phyloP scores from a whole-genome alignment of 2,329 filamentous ascomycete genomes.

The Fusarium sp. region DNA sequence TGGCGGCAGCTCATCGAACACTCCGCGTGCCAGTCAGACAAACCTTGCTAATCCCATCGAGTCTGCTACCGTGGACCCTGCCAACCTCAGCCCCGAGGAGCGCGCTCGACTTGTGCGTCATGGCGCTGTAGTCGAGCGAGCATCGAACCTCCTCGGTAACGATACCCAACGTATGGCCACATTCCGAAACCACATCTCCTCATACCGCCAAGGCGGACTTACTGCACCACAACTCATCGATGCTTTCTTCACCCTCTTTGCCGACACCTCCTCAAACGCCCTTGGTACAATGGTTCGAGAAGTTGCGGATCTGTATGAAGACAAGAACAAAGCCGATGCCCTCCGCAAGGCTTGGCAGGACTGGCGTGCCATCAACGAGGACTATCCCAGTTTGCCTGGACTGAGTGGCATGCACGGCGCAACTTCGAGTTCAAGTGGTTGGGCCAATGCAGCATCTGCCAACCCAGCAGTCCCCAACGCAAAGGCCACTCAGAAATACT shows the following conservation, averaged over 20 bases:
- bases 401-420: slow-evolving; percentile 74
- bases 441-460: slow-evolving; percentile 69
- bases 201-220: slow-evolving; percentile 76
- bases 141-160: slow-evolving; percentile 81
- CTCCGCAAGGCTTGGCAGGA: slow-evolving; percentile 91
- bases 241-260: slow-evolving; percentile 85
- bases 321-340: slow-evolving; percentile 76
- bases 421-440: slow-evolving; percentile 65
- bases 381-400: slow-evolving; percentile 89
- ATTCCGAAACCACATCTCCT: slow-evolving; percentile 84
- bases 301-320: slow-evolving; percentile 91
- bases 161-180: slow-evolving; percentile 77
- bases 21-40: slow-evolving; percentile 38
- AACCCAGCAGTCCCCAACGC: slow-evolving; percentile 60
- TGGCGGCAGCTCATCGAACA: slow-evolving; percentile 38
- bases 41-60: slow-evolving; percentile 55
- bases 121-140: slow-evolving; percentile 85
- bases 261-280: slow-evolving; percentile 79
- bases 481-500: slow-evolving; percentile 59
- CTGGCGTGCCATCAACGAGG: slow-evolving; percentile 95
- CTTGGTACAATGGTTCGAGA: slow-evolving; percentile 92
- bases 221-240: slow-evolving; percentile 84
- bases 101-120: slow-evolving; percentile 85
- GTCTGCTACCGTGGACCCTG: slow-evolving; percentile 63
- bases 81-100: slow-evolving; percentile 76